Percentiles rank a stretch among this genome's conserved stretches.
phyloP scores from a whole-genome alignment of 495 filamentous ascomycete species.

The Parmelia sp. region DNA sequence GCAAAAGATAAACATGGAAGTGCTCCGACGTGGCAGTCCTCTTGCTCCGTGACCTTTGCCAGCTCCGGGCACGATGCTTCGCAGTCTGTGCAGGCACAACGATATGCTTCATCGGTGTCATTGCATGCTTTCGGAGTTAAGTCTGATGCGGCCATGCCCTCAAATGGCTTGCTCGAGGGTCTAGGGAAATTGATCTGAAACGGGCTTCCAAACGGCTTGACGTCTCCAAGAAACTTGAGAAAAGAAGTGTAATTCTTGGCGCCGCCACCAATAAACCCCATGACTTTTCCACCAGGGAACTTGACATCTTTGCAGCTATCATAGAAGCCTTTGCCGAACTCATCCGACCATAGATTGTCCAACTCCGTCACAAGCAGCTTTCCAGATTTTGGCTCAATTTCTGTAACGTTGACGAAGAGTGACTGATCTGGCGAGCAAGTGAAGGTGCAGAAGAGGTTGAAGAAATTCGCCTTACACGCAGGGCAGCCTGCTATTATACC shows the following conservation, averaged over 20 bases:
- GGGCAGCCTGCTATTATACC: constrained; percentile 86
- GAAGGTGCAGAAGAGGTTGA: constrained; percentile 94
- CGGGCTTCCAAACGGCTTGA: constrained; percentile 81
- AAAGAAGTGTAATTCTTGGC: constrained; percentile 84
- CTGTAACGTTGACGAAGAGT: constrained; percentile 88
- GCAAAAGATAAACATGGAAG: constrained; percentile 88
- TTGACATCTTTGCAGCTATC: constrained; percentile 98
- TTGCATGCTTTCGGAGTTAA: constrained; percentile 78
- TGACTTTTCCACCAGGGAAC: constrained; percentile 87
- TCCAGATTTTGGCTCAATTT: constrained; percentile 51
- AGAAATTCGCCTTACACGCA: constrained; percentile 95
- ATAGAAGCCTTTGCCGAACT: constrained; percentile 86
- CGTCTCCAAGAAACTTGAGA: constrained; percentile 84
- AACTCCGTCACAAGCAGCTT: constrained; percentile 79
- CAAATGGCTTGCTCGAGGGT: constrained; percentile 45
- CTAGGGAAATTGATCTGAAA: constrained; percentile 94
- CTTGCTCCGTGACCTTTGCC: constrained; percentile 57
- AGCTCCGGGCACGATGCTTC: constrained; percentile 75
- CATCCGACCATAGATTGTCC: constrained; percentile 79
- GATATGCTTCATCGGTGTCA: constrained; percentile 72
- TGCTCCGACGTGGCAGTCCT: constrained; percentile 73
- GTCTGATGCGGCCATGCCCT: constrained; percentile 57
- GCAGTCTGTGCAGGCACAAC: constrained; percentile 92
- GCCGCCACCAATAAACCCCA: constrained; percentile 90
- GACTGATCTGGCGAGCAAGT: constrained; percentile 97